These are phyloP conservation scores for Podaxis sp. DNA, from an alignment of 768 basidiomycete genomes.

Conservation along the genomic window DNA sequence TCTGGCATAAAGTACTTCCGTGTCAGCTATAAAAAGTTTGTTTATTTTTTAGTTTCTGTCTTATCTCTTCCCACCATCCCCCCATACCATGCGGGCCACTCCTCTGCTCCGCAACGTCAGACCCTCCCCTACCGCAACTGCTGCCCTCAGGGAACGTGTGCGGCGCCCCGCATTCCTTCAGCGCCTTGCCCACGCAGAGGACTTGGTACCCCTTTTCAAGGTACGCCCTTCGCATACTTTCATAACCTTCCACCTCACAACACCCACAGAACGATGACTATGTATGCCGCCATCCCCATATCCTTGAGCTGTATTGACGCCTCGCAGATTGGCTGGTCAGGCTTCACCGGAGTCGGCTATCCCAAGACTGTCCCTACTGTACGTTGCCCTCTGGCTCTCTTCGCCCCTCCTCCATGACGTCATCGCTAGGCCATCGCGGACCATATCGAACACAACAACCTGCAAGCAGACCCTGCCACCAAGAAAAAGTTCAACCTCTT, in stretches of 20 bases:
- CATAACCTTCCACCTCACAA: background rate
- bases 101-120: conserved; percentile 3
- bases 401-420: background rate
- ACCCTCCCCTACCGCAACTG: background rate
- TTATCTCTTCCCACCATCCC: background rate
- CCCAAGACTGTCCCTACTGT: conserved; percentile 46
- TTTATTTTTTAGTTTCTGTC: background rate
- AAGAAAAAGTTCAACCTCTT: conserved; percentile 50
- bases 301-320: background rate
- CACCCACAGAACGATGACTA: conserved; percentile 43
- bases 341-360: conserved; percentile 52
- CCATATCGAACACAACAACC: conserved; percentile 40
- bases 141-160: background rate
- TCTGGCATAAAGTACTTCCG: background rate
- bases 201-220: conserved; percentile 10
- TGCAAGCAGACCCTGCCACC: conserved; percentile 41
- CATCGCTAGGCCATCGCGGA: conserved; percentile 42
- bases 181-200: conserved; percentile 1
- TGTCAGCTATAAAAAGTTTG: background rate
- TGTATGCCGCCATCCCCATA: conserved; percentile 24
- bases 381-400: conserved; percentile 18
- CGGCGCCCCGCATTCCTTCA: conserved; percentile 4
- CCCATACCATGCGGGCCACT: background rate
- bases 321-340: conserved; percentile 48
- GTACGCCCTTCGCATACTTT: background rate